Conservation (phyloP, 331 rosid genomes). For the Pyracantha coccinea region DNA sequence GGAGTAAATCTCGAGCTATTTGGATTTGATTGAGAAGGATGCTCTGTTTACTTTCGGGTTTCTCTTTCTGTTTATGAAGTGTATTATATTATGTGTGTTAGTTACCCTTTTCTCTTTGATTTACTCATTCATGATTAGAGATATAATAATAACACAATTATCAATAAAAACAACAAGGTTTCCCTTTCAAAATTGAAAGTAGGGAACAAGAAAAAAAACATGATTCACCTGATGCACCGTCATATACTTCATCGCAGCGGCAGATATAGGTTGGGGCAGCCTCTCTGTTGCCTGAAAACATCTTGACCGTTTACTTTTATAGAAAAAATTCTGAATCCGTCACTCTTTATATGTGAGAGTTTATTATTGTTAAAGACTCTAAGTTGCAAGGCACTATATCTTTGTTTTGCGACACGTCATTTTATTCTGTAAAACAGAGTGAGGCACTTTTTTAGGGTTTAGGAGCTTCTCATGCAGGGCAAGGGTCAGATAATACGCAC, state of each 20-base stretch:
- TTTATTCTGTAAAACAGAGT: too few relatives aligned
- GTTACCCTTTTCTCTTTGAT: neutral
- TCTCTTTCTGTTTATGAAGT: neutral
- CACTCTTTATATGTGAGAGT: too few relatives aligned
- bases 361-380: too few relatives aligned
- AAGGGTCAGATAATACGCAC: neutral
- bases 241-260: neutral
- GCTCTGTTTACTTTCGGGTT: neutral
- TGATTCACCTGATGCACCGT: neutral
- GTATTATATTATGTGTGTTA: neutral
- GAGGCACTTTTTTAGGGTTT: too few relatives aligned
- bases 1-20: neutral
- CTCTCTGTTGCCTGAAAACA: too few relatives aligned
- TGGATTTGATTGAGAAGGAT: conserved; percentile 8
- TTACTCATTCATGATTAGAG: neutral
- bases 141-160: conserved; percentile 2
- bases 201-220: neutral
- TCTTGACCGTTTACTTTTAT: too few relatives aligned
- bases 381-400: neutral
- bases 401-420: neutral
- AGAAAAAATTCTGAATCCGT: too few relatives aligned
- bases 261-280: too few relatives aligned
- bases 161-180: conserved; percentile 12
- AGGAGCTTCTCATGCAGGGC: neutral
- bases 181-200: neutral